Base-by-base conservation (phyloP, 495 filamentous ascomycete genomes). In the Hapsidospora chrysogenum region DNA sequence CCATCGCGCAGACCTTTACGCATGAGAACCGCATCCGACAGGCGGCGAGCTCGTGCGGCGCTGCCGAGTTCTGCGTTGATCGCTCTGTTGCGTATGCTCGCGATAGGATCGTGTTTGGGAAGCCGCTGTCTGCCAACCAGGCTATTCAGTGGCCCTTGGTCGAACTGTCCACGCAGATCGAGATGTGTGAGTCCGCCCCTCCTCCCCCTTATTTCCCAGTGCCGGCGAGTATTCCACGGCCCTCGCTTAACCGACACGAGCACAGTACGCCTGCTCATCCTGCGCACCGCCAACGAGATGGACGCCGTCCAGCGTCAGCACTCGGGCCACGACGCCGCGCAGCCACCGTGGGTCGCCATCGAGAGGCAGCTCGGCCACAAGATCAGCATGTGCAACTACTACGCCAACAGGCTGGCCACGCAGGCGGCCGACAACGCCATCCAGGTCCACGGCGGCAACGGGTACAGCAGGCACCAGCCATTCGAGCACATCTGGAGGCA, bases 331-430 rank as follows among this genome's bases (percentile, higher is more conserved):
- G 40, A 13, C 3, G 32, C 26, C 17, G n/a, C n/a, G n/a, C n/a
- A n/a, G n/a, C 36, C 35, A 30, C 31, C 36, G 58, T 18, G 36
- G 41, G 31, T 43, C 9, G 60, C 62, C 15, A 70, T 74, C 34
- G 69, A 74, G 53, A 51, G 50, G 36, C 50, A 52, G 31, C 47
- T 76, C 7, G 64, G 65, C 15, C 66, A 69, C 41, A 63, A 69
- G 42, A 66, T 76, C 9, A 56, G 51, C 35, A 75, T 76, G 72
- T 74, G 70, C 47, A 75, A 74, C 45, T 76, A 71, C 47, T 74
- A 68, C 63, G 72, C 63, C 1, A 73, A 74, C 44, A 48, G 68
- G 26, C 47, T 75, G 9, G 68, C 63, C 28, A 68, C 60, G 23
- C 55, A 74, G 44, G 67, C 70, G 22, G 69, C 72, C 4, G 72